Conservation (phyloP, 306 rosid genomes). For the Oxytropis ochrocephala region DNA sequence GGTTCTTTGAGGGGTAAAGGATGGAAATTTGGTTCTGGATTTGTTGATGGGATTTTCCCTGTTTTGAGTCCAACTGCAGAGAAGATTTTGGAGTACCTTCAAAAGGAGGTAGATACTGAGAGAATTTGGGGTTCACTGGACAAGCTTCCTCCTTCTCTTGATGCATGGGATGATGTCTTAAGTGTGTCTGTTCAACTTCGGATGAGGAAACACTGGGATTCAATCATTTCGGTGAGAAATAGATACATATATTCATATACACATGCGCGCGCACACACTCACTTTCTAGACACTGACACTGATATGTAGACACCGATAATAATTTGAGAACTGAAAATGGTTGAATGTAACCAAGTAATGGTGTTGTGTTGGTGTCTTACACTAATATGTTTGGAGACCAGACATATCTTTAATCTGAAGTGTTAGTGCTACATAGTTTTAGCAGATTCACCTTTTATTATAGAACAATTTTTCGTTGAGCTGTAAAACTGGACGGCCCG, state of each 20-base stretch:
- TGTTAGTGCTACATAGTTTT: too few relatives aligned
- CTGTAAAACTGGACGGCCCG: too few relatives aligned
- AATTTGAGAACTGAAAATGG: too few relatives aligned
- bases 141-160: constrained; percentile 61
- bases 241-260: neutral
- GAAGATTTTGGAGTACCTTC: constrained; percentile 56
- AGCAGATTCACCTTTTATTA: too few relatives aligned
- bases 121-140: constrained; percentile 60
- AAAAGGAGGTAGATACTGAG: constrained; percentile 40
- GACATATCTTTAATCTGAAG: too few relatives aligned
- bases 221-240: constrained; percentile 62
- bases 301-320: too few relatives aligned
- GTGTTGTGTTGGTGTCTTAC: too few relatives aligned
- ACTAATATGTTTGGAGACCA: too few relatives aligned
- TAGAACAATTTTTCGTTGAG: too few relatives aligned
- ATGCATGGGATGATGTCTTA: constrained; percentile 78
- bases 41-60: constrained; percentile 89
- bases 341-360: too few relatives aligned
- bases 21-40: constrained; percentile 95
- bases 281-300: too few relatives aligned
- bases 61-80: constrained; percentile 69
- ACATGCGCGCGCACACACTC: too few relatives aligned
- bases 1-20: constrained; percentile 93
- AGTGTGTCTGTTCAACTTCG: constrained; percentile 86
- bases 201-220: constrained; percentile 66